Percentiles rank a stretch among this genome's conserved stretches.
Conservation (phyloP, 140 eudicot species). For the Flaveria floridana region DNA sequence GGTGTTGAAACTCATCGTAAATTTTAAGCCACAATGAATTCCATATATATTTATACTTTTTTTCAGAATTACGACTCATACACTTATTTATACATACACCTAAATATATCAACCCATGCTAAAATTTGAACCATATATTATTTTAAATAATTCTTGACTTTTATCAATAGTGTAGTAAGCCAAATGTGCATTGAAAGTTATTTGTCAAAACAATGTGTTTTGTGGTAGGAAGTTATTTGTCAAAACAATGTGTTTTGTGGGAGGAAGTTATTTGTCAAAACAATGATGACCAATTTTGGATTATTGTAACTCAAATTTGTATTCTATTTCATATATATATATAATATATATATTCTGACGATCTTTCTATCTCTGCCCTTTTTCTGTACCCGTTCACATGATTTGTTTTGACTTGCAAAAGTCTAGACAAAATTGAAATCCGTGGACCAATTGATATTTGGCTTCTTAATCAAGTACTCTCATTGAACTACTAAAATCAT, state of each 20-base stretch:
- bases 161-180: neutral
- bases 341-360: conserved; percentile 26
- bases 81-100: too few species aligned
- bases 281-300: conserved; percentile 32
- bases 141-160: too few species aligned
- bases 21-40: too few species aligned
- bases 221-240: conserved; percentile 16
- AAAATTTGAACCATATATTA: too few species aligned
- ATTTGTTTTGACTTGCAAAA: conserved; percentile 35
- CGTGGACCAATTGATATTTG: conserved; percentile 19
- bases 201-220: neutral
- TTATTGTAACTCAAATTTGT: conserved; percentile 36
- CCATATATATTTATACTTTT: too few species aligned
- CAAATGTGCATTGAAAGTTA: neutral
- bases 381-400: conserved; percentile 42
- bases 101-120: too few species aligned
- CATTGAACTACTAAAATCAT: conserved; percentile 9
- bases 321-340: conserved; percentile 22
- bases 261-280: conserved; percentile 18
- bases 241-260: conserved; percentile 11
- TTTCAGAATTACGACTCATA: too few species aligned
- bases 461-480: conserved; percentile 23
- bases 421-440: neutral
- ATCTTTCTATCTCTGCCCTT: conserved; percentile 32
- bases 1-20: too few species aligned